Base-by-base conservation (phyloP, 352 stramenopile genomes). In the Phytophthora cactorum region DNA sequence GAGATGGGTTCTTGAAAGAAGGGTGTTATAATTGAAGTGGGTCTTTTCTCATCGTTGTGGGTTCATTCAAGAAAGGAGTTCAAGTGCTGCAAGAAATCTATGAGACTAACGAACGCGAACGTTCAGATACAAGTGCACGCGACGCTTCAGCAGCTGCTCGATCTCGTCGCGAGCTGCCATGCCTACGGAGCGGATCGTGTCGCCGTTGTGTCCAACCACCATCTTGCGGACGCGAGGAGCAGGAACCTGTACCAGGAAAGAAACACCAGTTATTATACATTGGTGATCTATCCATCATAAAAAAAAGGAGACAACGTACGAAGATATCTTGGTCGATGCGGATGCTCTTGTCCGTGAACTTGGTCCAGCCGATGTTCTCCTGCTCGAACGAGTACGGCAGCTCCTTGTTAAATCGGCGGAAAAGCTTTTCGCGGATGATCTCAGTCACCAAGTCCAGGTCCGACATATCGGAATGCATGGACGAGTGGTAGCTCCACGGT, bases 341-440 rank as follows among this genome's bases (percentile, higher is more conserved):
- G 36, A 96, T 50, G 52, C 86, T 96, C 27, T 89, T 90, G 71
- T 96, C 88, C 58, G 79, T 91, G 63, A 96, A 95, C 55, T 84
- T 86, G 44, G 88, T 96, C 88, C 88, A 96, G 52, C 88, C 88
- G 49, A 79, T 88, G 57, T 92, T 95, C 66, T 95, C 85, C 63
- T 95, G 86, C 49, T 92, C 74, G 39, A 95, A 84, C n/a, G 59
- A 64, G 70, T 96, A 96, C 47, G 88, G 88, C 28, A 96, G 77
- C 58, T 96, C 88, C 68, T 94, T 86, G 70, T 96, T 94, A 58
- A 92, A 95, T 53, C 88, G 86, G n/a, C 84, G 68, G 63, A 90
- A 96, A 50, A 96, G 80, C 72, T 96, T 93, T 52, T 93, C 88
- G 27, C 88, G 86, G 56, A 96, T 96, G 72, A 96, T 96, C 63